Conservation (phyloP, 495 filamentous ascomycete genomes). For the Trichocladium uniseriatum region DNA sequence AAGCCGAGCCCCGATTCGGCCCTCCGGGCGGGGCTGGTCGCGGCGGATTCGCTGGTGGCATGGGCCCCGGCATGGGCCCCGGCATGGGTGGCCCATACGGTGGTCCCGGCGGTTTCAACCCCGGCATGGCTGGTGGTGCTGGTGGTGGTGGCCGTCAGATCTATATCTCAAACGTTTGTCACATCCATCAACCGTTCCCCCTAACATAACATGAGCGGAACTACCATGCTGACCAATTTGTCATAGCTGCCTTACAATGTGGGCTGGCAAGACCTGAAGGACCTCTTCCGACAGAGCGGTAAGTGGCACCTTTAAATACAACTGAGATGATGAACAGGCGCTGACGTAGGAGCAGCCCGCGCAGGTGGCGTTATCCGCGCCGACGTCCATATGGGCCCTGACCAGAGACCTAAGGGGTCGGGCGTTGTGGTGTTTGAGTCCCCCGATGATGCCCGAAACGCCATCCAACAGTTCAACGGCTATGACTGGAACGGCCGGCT, state of each 20-base stretch:
- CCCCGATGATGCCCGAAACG: constrained; percentile 87
- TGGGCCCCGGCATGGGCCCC: constrained; percentile 10
- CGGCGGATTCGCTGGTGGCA: constrained; percentile 54
- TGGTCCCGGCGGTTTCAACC: constrained; percentile 31
- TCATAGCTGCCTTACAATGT: constrained; percentile 89
- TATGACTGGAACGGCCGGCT: constrained; percentile 96
- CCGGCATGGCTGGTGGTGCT: constrained; percentile 39
- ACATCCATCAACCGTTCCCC: constrained; percentile 24
- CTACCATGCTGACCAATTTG: constrained; percentile 30
- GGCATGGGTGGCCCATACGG: constrained; percentile 2
- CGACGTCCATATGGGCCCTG: constrained; percentile 86
- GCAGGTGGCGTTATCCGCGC: constrained; percentile 87
- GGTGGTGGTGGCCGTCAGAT: constrained; percentile 67
- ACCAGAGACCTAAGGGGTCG: constrained; percentile 89
- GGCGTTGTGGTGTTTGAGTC: constrained; percentile 96
- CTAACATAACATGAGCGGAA: neutral
- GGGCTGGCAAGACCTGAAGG: constrained; percentile 98
- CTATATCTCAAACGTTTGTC: constrained; percentile 95
- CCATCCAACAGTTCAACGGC: constrained; percentile 94
- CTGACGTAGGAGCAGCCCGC: constrained; percentile 29
- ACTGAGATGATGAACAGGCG: neutral
- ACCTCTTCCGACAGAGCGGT: constrained; percentile 98
- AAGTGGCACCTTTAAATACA: constrained; percentile 31
- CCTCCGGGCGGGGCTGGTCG: constrained; percentile 48
- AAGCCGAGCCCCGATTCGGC: constrained; percentile 90